phyloP scores from a whole-genome alignment of 345 rosid species.

The Chamaenerion angustifolium region DNA sequence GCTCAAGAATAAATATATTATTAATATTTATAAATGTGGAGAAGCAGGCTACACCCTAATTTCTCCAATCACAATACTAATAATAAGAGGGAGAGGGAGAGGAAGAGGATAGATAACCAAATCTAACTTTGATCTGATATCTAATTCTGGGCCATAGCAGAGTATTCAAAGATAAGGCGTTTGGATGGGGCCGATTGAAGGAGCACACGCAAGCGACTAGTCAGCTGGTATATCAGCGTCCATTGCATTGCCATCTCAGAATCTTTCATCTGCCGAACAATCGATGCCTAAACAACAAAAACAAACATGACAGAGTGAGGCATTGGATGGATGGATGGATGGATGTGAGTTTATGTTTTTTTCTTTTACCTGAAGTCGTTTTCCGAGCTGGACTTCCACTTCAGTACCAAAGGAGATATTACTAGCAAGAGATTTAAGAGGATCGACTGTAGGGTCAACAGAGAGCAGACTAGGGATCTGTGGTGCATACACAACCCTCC shows the following conservation, averaged over 20 bases:
- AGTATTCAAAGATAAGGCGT: slow-evolving; percentile 83
- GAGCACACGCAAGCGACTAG: slow-evolving; percentile 79
- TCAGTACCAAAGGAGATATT: slow-evolving; percentile 83
- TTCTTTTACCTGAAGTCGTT: slow-evolving; percentile 93
- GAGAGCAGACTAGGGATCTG: slow-evolving; percentile 96
- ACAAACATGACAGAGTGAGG: too few relatives aligned
- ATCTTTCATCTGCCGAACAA: slow-evolving; percentile 92
- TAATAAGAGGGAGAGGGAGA: too few relatives aligned
- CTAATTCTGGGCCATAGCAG: slow-evolving; percentile 86
- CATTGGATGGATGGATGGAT: too few relatives aligned
- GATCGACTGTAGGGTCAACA: slow-evolving; percentile 84
- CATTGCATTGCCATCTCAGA: slow-evolving; percentile 97
- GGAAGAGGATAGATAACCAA: too few relatives aligned
- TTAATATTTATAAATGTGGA: too few relatives aligned
- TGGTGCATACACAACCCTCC: slow-evolving; percentile 99
- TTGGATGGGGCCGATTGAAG: slow-evolving; percentile 85
- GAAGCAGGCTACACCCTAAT: too few relatives aligned
- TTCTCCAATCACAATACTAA: too few relatives aligned
- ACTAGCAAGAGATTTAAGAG: slow-evolving; percentile 81
- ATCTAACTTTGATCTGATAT: too few relatives aligned
- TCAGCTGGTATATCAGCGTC: slow-evolving; percentile 83
- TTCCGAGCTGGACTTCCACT: slow-evolving; percentile 95
- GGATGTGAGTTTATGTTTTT: too few relatives aligned
- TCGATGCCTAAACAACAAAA: slow-evolving; percentile 56
- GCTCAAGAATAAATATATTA: too few relatives aligned